Evolutionary conservation across 78 protist genomes (phyloP).

Genomic region (Chrysochromulina tobinii): DNA sequence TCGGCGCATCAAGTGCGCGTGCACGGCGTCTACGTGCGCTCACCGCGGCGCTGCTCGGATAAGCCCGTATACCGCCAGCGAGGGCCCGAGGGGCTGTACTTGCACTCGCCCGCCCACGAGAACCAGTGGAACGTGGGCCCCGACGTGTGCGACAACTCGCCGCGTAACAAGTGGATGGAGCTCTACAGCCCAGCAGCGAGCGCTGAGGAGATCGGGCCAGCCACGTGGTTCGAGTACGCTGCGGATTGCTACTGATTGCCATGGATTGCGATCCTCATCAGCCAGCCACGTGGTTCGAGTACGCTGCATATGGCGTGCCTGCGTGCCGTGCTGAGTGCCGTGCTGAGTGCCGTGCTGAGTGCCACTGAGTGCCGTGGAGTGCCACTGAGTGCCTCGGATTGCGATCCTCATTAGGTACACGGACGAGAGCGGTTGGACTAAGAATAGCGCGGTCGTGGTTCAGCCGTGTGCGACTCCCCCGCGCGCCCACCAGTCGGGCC

Average conservation of each 20-base stretch:
- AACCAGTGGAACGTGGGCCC: slow-evolving; percentile 7
- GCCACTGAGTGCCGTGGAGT: too few species aligned
- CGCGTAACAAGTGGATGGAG: slow-evolving; percentile 14
- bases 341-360: not conserved
- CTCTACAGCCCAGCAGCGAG: not conserved
- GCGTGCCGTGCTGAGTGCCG: too few species aligned
- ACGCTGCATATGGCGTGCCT: too few species aligned
- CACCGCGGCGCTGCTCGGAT: not conserved
- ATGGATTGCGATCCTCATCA: too few species aligned
- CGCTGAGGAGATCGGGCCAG: not conserved
- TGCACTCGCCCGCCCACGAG: not conserved
- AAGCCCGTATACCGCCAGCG: slow-evolving; percentile 12
- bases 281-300: not conserved
- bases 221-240: not conserved
- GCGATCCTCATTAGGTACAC: too few species aligned
- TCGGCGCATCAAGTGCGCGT: not conserved
- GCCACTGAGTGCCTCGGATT: too few species aligned
- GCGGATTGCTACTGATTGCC: too few species aligned
- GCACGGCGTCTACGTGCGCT: not conserved
- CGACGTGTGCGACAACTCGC: not conserved
- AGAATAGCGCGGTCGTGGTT: too few species aligned
- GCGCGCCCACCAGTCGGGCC: too few species aligned
- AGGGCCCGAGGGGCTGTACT: not conserved
- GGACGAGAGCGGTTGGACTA: too few species aligned
- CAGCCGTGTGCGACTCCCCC: too few species aligned